phyloP scores from a whole-genome alignment of 2,329 filamentous ascomycete genomes.

The Exophiala alcalophila region DNA sequence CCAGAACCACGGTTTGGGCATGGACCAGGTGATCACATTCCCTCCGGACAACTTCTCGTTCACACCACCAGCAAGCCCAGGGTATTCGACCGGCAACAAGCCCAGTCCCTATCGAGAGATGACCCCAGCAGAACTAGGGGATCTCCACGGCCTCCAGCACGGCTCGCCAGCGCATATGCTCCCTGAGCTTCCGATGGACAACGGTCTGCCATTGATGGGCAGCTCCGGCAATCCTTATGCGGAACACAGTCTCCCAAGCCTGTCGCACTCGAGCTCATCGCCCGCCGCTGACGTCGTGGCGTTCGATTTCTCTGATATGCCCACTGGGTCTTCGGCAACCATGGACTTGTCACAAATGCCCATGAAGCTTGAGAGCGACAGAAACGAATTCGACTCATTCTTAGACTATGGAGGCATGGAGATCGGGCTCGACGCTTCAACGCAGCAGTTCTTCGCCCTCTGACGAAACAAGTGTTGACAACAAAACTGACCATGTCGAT shows the following conservation, averaged over 20 bases:
- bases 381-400: slow-evolving; percentile 31
- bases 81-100: slow-evolving; percentile 39
- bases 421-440: slow-evolving; percentile 22
- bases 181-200: slow-evolving; percentile 24
- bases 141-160: slow-evolving; percentile 11
- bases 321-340: slow-evolving; percentile 5
- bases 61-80: slow-evolving; percentile 48
- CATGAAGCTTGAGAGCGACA: slow-evolving; percentile 21
- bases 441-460: slow-evolving; percentile 27
- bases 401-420: slow-evolving; percentile 30
- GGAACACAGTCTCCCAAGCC: slow-evolving; percentile 25
- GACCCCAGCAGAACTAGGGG: slow-evolving; percentile 34
- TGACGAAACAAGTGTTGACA: slow-evolving; percentile 3
- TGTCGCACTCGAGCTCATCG: slow-evolving; percentile 28
- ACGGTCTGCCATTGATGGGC: slow-evolving; percentile 16
- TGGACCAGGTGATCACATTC: slow-evolving; percentile 30
- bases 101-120: slow-evolving; percentile 41
- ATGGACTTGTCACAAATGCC: slow-evolving; percentile 19
- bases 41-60: slow-evolving; percentile 44
- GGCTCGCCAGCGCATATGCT: slow-evolving; percentile 17
- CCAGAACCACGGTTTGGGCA: slow-evolving; percentile 12
- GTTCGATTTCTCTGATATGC: slow-evolving; percentile 28
- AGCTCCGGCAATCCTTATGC: slow-evolving; percentile 11
- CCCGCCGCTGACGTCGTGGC: slow-evolving; percentile 27
- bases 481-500: slow-evolving; percentile 1